These are phyloP conservation scores for Nosema granulosis DNA, from an alignment of 371 early-diverging fungal genomes.

Conservation along the genomic window DNA sequence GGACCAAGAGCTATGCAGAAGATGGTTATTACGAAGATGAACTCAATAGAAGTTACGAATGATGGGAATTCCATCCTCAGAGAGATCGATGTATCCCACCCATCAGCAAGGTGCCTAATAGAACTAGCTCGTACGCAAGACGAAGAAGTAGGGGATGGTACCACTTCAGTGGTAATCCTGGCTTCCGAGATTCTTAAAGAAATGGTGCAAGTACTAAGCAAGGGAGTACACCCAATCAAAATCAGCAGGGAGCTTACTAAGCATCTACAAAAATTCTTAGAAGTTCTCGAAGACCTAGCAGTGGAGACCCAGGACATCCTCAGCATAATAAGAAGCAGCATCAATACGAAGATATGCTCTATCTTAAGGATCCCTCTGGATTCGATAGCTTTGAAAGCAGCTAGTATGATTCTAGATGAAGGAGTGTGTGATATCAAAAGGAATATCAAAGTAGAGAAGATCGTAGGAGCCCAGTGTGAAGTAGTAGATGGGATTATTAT, in stretches of 20 bases:
- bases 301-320: conserved; percentile 80
- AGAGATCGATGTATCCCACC: conserved; percentile 97
- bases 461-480: conserved; percentile 87
- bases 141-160: conserved; percentile 99
- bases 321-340: conserved; percentile 76
- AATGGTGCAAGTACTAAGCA: conserved; percentile 70
- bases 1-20: conserved; percentile 99
- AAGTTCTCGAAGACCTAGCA: conserved; percentile 76
- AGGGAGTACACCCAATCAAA: conserved; percentile 92
- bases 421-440: conserved; percentile 78
- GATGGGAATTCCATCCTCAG: conserved; percentile 98
- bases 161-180: conserved; percentile 94
- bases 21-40: conserved; percentile 99
- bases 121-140: conserved; percentile 98
- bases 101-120: conserved; percentile 97
- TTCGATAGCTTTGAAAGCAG: conserved; percentile 85
- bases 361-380: conserved; percentile 93
- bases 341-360: conserved; percentile 91
- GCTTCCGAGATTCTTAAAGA: conserved; percentile 64
- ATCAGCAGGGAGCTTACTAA: conserved; percentile 84
- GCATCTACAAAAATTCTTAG: conserved; percentile 81
- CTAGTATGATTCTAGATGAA: conserved; percentile 77
- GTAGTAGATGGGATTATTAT: conserved; percentile 97
- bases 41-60: conserved; percentile 95
- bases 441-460: conserved; percentile 89